Evolutionary conservation across 2,329 filamentous ascomycete species (phyloP), one percentile per base, ranked within the genome.

Genomic region (Fonsecaea pedrosoi): DNA sequence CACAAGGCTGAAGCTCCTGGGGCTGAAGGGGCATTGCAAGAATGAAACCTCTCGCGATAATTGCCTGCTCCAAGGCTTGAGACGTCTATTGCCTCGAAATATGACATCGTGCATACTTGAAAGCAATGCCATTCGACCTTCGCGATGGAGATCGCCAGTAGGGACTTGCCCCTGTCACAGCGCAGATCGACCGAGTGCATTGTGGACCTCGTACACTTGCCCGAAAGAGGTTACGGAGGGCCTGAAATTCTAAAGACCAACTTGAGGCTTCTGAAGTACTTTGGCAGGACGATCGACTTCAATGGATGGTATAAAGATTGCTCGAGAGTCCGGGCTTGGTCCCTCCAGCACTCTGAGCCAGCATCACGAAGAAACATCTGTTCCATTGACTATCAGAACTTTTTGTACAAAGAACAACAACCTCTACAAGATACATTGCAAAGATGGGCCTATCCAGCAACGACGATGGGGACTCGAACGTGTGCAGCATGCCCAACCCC

Each of bases 401-500:
- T 4, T 3, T 30, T 18, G 45, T 5, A 50, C n/a, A 48, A 48
- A 50, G 21, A 2, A 48, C 45, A 50, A 12, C 18, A 50, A 30
- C 12, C 45, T 50, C 21, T 1, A 50, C 45, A 13, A 30, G 21
- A 13, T 5, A 30, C 30, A 32, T 50, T 13, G 21, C 45, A 50
- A 55, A 42, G n/a, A 62, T 62, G 59, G 59, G 59, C 10, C 9
- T 62, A 35, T 54, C 55, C 48, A 30, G 32, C n/a, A 48, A 54
- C 18, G 54, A 48, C 21, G 34, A 45, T 10, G 54, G 34, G 15
- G 54, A 35, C 18, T 35, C 54, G 4, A 38, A 57, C 15, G 54
- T 54, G 32, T 63, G 60, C 21, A 30, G 32, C 34, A 63, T 54
- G 53, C 60, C 60, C 25, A 56, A 40, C 35, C 32, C 35, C 15